Evolutionary conservation across 2,329 filamentous ascomycete genomes (phyloP), one percentile per base, ranked within the genome.

Genomic region (Fusarium graminum): DNA sequence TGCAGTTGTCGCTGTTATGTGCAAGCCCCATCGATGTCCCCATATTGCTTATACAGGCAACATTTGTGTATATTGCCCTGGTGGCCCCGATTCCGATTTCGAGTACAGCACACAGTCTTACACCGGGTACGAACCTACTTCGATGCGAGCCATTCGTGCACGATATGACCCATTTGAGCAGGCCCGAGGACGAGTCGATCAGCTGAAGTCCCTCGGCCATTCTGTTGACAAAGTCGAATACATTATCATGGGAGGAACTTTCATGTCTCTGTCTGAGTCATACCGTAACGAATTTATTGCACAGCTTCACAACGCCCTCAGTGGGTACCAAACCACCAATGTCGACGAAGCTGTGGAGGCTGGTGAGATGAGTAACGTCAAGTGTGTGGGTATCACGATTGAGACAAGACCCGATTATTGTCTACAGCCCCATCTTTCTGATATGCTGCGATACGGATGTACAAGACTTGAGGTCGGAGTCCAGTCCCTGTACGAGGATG

Each of bases 211-310:
- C 3, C 85, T 99, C 0, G 95, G 95, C 1, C 95, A 99, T 79
- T 97, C 93, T 43, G 95, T 99, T 45, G 95, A 99, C 81, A 99
- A 99, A 79, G 95, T 99, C 25, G 95, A 99, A 82, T 99, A 98
- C 79, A 99, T 99, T 75, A 97, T 99, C 76, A 99, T 99, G 95
- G 95, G 95, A 61, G 95, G 95, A 69, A 99, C 95, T 0, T 99
- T 99, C 80, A 99, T 99, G 96, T 98, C 94, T 4, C 81, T 99
- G 26, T 86, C 94, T 10, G 89, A 93, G 73, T 89, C 90, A 25
- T 99, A 99, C 78, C 86, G 95, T 28, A 92, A 99, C 63, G 89
- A 92, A 56, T 99, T 99, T 74, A 97, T 99, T 60, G 91, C 93
- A 1, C 94, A 97, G 75, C 85, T 99, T 49, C 95, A 99, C 81